Conservation (phyloP, 2,329 filamentous ascomycete genomes). For the Claviceps digitariae region DNA sequence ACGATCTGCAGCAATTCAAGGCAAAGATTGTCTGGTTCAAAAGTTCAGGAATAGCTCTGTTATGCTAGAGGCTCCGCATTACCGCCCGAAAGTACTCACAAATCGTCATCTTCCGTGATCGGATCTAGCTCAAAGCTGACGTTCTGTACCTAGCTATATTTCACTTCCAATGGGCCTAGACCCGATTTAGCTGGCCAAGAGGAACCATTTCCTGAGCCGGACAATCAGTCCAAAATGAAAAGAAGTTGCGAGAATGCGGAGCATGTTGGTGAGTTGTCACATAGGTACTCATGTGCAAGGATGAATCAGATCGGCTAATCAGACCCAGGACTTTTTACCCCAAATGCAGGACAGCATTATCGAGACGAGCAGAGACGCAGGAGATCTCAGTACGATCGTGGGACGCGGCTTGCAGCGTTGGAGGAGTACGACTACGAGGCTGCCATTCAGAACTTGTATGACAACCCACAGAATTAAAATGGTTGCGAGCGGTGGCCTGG, state of each 20-base stretch:
- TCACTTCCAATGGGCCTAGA: conserved; percentile 32
- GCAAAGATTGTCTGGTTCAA: conserved; percentile 76
- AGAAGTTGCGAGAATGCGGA: conserved; percentile 78
- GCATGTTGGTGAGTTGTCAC: conserved; percentile 53
- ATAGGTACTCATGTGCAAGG: background rate
- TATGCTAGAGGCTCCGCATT: conserved; percentile 73
- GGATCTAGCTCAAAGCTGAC: background rate
- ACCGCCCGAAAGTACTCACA: conserved; percentile 65
- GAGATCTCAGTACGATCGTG: conserved; percentile 68
- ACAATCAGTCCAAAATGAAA: conserved; percentile 80
- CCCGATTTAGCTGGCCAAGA: conserved; percentile 52
- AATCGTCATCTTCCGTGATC: background rate
- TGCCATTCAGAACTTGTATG: conserved; percentile 26
- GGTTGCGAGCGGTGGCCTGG: background rate
- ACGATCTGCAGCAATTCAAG: conserved; percentile 59
- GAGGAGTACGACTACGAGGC: conserved; percentile 46
- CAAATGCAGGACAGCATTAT: conserved; percentile 59
- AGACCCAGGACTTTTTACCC: conserved; percentile 62
- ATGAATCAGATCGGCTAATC: background rate
- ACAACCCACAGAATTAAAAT: conserved; percentile 5
- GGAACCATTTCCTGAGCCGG: conserved; percentile 61
- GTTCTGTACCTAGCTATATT: conserved; percentile 31
- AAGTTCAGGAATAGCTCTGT: conserved; percentile 97
- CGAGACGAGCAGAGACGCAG: conserved; percentile 64
- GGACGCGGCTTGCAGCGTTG: conserved; percentile 56